These are phyloP conservation scores for Trichoderma aggressivum DNA, from an alignment of 2,329 filamentous ascomycete species.

Conservation along the genomic window DNA sequence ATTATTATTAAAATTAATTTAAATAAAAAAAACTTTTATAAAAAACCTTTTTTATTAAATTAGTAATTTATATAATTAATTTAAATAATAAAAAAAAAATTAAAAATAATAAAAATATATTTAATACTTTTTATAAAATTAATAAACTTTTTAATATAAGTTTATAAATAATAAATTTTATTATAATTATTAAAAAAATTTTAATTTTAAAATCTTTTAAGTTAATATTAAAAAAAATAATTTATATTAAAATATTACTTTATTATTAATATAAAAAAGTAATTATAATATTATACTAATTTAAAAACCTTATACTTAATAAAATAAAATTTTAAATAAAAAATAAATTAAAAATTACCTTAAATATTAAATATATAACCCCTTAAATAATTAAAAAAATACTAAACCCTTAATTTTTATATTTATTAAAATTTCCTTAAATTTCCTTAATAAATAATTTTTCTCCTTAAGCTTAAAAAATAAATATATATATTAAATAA, in stretches of 20 bases:
- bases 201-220: slow-evolving; percentile 1
- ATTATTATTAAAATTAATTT: no score
- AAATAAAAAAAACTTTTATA: no score
- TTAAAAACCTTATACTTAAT: background rate
- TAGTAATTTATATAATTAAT: background rate
- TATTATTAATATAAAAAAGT: background rate
- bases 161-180: no score
- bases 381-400: background rate
- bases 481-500: no score
- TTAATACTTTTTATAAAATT: no score
- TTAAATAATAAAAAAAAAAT: no score
- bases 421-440: slow-evolving; percentile 3
- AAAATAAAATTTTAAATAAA: background rate
- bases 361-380: background rate
- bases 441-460: no score
- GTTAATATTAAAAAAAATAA: background rate
- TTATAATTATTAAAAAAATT: background rate
- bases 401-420: background rate
- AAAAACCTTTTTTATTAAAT: no score
- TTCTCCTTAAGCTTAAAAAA: no score
- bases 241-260: background rate
- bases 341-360: background rate
- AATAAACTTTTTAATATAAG: background rate
- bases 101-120: background rate
- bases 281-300: background rate